phyloP scores from a whole-genome alignment of 352 stramenopile genomes.

The Phytophthora tubulina region DNA sequence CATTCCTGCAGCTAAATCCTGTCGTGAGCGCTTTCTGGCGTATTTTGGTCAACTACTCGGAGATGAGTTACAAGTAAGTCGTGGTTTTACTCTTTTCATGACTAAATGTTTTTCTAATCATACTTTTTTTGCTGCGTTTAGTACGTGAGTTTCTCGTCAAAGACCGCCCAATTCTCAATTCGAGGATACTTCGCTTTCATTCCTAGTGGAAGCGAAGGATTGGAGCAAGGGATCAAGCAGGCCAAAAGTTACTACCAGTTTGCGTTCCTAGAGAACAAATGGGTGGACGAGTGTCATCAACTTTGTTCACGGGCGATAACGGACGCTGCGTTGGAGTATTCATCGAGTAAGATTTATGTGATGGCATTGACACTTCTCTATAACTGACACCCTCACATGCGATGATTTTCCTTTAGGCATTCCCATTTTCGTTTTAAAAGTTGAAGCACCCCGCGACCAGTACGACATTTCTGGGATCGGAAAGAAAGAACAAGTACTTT shows the following conservation, averaged over 20 bases:
- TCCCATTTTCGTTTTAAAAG: slow-evolving; percentile 81
- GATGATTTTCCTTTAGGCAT: slow-evolving; percentile 51
- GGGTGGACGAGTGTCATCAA: slow-evolving; percentile 66
- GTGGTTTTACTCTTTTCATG: not conserved
- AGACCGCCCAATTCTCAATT: slow-evolving; percentile 44
- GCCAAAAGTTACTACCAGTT: slow-evolving; percentile 81
- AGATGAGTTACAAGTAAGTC: slow-evolving; percentile 50
- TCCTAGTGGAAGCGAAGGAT: slow-evolving; percentile 42
- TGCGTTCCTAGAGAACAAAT: slow-evolving; percentile 70
- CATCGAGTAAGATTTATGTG: slow-evolving; percentile 40
- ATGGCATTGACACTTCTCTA: too few species aligned
- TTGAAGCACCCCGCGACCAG: slow-evolving; percentile 43
- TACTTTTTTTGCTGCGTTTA: slow-evolving; percentile 1
- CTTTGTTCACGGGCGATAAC: slow-evolving; percentile 62
- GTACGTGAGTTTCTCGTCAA: slow-evolving; percentile 47
- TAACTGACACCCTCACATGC: not conserved
- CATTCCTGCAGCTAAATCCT: slow-evolving; percentile 43
- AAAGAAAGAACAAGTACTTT: slow-evolving; percentile 37
- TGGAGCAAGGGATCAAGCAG: slow-evolving; percentile 58
- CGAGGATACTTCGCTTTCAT: slow-evolving; percentile 68
- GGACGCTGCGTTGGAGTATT: slow-evolving; percentile 31
- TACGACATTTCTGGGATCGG: slow-evolving; percentile 45
- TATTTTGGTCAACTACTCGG: slow-evolving; percentile 58
- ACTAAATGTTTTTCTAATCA: not conserved
- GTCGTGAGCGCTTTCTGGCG: slow-evolving; percentile 47